These are phyloP conservation scores for Neonectria sp. DNA, from an alignment of 2,329 filamentous ascomycete genomes.

Conservation along the genomic window DNA sequence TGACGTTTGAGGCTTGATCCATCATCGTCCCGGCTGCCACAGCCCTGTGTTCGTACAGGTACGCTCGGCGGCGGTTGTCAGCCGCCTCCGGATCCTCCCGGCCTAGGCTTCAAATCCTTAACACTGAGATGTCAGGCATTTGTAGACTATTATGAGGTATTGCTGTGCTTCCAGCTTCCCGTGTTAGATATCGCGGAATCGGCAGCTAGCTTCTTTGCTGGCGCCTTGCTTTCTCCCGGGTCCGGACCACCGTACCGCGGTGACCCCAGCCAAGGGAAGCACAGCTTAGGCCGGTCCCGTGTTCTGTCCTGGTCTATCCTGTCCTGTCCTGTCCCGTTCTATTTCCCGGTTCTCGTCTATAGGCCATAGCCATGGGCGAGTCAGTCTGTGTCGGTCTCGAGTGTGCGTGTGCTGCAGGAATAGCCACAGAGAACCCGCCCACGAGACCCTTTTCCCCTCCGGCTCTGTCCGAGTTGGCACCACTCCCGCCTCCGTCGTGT, in stretches of 20 bases:
- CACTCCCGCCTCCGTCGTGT: conserved; percentile 42
- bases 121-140: conserved; percentile 34
- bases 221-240: conserved; percentile 31
- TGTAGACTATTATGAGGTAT: background rate
- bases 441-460: conserved; percentile 46
- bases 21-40: conserved; percentile 11
- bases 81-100: conserved; percentile 46
- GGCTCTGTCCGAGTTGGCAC: conserved; percentile 49
- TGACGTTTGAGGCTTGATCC: conserved; percentile 17
- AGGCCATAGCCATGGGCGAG: background rate
- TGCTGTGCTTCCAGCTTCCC: conserved; percentile 6
- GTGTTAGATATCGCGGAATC: conserved; percentile 9
- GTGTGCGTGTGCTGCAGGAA: conserved; percentile 46
- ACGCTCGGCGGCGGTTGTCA: conserved; percentile 30
- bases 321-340: background rate
- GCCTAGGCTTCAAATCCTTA: conserved; percentile 17
- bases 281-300: conserved; percentile 37
- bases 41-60: conserved; percentile 21
- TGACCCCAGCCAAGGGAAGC: conserved; percentile 20
- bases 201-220: conserved; percentile 16
- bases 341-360: conserved; percentile 31
- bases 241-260: conserved; percentile 39
- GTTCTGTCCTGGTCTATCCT: background rate
- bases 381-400: conserved; percentile 31
- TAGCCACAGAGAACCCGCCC: conserved; percentile 42